A percentile compares a stretch with the other conserved stretches of the same genome.
Evolutionary conservation across 1,139 yeast species (phyloP).

Genomic region (Candida dubliniensis): DNA sequence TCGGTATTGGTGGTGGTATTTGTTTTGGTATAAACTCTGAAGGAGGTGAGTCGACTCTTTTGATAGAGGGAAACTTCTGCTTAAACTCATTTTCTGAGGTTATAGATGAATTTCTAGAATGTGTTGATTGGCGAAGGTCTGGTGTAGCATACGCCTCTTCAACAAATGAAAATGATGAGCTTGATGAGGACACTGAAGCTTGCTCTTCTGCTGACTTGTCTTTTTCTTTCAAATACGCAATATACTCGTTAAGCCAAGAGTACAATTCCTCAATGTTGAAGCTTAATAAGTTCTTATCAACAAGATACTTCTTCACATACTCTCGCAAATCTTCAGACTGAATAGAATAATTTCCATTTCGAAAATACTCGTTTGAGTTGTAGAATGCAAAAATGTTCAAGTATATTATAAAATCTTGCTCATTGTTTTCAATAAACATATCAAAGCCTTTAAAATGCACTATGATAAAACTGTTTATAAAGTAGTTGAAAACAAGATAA

Average conservation of each 20-base stretch:
- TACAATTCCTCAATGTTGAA: slow-evolving; percentile 42
- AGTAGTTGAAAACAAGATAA: slow-evolving; percentile 44
- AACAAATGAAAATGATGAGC: slow-evolving; percentile 4
- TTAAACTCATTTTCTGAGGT: slow-evolving; percentile 5
- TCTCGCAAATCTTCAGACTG: slow-evolving; percentile 26
- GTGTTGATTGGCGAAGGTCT: not conserved
- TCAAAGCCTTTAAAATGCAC: slow-evolving; percentile 47
- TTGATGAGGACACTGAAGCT: not conserved
- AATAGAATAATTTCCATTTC: slow-evolving; percentile 22
- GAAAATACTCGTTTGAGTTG: slow-evolving; percentile 30
- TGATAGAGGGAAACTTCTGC: slow-evolving; percentile 5
- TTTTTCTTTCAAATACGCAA: slow-evolving; percentile 38
- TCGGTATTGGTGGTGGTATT: slow-evolving; percentile 9
- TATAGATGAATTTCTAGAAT: not conserved
- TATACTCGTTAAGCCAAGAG: slow-evolving; percentile 42
- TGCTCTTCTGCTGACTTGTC: slow-evolving; percentile 17
- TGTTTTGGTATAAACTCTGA: not conserved
- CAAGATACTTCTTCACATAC: slow-evolving; percentile 33
- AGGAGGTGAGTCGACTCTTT: not conserved
- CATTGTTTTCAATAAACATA: slow-evolving; percentile 38
- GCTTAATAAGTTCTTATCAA: slow-evolving; percentile 29
- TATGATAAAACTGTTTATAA: slow-evolving; percentile 46
- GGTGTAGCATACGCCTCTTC: slow-evolving; percentile 3
- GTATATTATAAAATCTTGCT: slow-evolving; percentile 45
- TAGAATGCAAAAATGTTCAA: slow-evolving; percentile 46